Evolutionary conservation across 345 rosid genomes (phyloP).

Genomic region (Eucalyptus regnans): DNA sequence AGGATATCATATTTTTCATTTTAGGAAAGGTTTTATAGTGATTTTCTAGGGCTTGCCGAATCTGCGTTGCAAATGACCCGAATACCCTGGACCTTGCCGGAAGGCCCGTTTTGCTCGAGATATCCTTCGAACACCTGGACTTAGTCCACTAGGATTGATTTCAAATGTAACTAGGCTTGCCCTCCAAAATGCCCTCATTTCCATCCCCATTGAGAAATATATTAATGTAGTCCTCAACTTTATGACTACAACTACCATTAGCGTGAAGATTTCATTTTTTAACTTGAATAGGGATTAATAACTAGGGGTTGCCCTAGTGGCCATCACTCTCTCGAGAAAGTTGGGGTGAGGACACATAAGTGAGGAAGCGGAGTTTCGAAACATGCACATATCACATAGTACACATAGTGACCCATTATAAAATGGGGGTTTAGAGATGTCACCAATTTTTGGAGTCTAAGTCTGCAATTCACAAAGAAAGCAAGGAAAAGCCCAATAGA

Average conservation of each 20-base stretch:
- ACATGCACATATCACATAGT: not conserved
- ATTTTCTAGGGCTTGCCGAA: not conserved
- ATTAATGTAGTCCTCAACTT: not conserved
- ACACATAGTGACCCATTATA: not conserved
- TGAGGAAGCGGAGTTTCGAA: not conserved
- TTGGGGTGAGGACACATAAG: not conserved
- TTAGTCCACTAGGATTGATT: not conserved
- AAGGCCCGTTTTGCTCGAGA: not conserved
- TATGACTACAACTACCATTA: not conserved
- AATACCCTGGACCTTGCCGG: rapidly evolving
- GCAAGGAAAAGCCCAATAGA: not conserved
- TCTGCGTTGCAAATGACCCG: not conserved
- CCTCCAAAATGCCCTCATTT: not conserved
- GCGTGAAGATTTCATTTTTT: not conserved
- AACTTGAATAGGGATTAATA: not conserved
- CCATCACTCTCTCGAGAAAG: not conserved
- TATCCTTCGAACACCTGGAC: not conserved
- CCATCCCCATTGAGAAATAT: not conserved
- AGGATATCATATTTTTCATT: not conserved
- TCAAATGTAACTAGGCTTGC: not conserved
- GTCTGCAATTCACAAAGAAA: not conserved
- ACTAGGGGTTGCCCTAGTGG: not conserved
- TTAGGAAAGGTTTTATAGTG: not conserved
- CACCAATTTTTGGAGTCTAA: not conserved
- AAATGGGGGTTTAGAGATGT: not conserved